phyloP scores from a whole-genome alignment of 768 basidiomycete genomes.

The Lactarius akahatsu region DNA sequence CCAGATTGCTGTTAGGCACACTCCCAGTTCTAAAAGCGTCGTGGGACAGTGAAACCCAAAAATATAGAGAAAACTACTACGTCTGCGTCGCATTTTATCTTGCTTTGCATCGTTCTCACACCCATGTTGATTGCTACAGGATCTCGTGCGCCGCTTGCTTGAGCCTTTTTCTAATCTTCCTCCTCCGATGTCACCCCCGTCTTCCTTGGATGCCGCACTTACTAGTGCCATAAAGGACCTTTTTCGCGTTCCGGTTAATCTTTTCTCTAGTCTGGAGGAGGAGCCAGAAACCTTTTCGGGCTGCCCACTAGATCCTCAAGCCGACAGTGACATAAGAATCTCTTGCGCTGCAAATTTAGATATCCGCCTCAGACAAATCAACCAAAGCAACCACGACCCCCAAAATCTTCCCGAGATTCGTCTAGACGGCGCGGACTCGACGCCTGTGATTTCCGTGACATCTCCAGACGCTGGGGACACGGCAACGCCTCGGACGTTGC shows the following conservation, averaged over 20 bases:
- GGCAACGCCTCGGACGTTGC: slow-evolving; percentile 43
- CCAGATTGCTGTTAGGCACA: slow-evolving; percentile 62
- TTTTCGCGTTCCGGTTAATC: slow-evolving; percentile 27
- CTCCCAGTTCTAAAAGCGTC: slow-evolving; percentile 55
- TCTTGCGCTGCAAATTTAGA: slow-evolving; percentile 54
- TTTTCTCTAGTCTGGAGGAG: slow-evolving; percentile 26
- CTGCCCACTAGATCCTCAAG: slow-evolving; percentile 25
- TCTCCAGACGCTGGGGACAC: slow-evolving; percentile 35
- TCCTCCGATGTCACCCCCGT: slow-evolving; percentile 25
- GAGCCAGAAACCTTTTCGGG: slow-evolving; percentile 20
- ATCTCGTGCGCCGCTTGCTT: slow-evolving; percentile 64
- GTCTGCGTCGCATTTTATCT: slow-evolving; percentile 42
- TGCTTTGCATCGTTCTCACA: slow-evolving; percentile 18
- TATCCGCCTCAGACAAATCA: slow-evolving; percentile 48
- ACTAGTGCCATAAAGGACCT: slow-evolving; percentile 27
- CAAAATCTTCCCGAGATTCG: slow-evolving; percentile 43
- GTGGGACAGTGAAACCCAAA: slow-evolving; percentile 57
- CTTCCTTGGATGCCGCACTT: slow-evolving; percentile 27
- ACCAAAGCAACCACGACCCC: slow-evolving; percentile 32
- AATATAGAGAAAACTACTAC: slow-evolving; percentile 71
- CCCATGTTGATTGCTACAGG: slow-evolving; percentile 41
- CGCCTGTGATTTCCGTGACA: slow-evolving; percentile 39
- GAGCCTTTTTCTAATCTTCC: slow-evolving; percentile 48
- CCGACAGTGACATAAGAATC: slow-evolving; percentile 20
- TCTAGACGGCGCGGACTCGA: slow-evolving; percentile 30